These are phyloP conservation scores for Botrytis squamosa DNA, from an alignment of 2,329 filamentous ascomycete species.

Conservation along the genomic window DNA sequence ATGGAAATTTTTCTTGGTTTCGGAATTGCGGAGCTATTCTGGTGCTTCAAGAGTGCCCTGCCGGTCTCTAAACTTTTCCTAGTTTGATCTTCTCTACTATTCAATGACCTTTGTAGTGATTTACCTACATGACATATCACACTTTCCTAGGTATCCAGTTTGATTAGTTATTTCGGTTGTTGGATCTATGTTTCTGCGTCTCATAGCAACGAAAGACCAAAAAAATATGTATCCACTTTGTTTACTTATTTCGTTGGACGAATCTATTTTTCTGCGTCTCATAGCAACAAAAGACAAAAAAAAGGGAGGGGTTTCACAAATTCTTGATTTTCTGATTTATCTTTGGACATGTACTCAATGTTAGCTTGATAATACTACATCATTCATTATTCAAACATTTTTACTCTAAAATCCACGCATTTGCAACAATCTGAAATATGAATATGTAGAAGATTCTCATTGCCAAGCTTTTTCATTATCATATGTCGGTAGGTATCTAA, in stretches of 20 bases:
- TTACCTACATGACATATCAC: neutral
- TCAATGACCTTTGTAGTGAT: neutral
- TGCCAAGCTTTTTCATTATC: neutral
- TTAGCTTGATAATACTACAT: neutral
- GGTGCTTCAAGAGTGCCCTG: neutral
- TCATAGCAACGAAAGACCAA: neutral
- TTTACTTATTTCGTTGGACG: neutral
- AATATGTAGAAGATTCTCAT: neutral
- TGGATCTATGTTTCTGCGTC: neutral
- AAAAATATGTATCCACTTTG: neutral
- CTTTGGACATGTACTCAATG: neutral
- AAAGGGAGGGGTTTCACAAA: neutral
- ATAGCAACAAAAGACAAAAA: neutral
- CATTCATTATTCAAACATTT: neutral
- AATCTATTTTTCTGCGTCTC: neutral
- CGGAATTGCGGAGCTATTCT: too few species aligned
- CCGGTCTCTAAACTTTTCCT: neutral
- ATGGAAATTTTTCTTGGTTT: too few species aligned
- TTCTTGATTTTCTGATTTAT: neutral
- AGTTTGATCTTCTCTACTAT: too few species aligned
- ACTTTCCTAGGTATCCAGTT: neutral
- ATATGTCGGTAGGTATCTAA: neutral
- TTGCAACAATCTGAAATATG: neutral
- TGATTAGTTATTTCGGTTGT: neutral
- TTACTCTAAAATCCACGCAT: neutral